phyloP scores from a whole-genome alignment of 495 filamentous ascomycete genomes.

The Tuber aestivum region DNA sequence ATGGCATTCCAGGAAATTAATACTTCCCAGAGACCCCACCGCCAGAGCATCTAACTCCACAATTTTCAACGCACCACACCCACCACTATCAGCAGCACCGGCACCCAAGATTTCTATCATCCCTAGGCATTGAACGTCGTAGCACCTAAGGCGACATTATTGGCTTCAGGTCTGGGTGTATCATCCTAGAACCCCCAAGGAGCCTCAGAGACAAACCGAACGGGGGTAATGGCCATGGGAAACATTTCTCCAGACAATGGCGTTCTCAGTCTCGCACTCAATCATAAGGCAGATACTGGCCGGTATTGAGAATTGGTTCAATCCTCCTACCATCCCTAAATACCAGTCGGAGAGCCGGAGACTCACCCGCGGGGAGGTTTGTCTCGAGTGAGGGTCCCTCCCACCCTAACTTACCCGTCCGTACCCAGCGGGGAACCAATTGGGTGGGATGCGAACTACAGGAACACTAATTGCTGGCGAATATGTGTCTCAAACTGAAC shows the following conservation, averaged over 20 bases:
- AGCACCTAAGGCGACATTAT: not conserved
- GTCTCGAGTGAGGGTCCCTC: conserved; percentile 62
- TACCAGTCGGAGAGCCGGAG: conserved; percentile 77
- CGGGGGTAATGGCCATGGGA: conserved; percentile 64
- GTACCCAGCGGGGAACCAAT: not conserved
- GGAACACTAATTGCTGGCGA: conserved; percentile 53
- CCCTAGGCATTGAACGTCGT: not conserved
- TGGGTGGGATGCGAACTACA: conserved; percentile 47
- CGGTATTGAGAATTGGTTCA: conserved; percentile 63
- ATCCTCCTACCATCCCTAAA: conserved; percentile 63
- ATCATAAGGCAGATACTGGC: conserved; percentile 53
- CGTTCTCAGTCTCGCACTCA: conserved; percentile 57
- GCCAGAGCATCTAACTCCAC: not conserved
- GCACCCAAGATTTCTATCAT: not conserved
- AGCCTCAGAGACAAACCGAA: conserved; percentile 64
- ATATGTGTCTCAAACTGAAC: conserved; percentile 68
- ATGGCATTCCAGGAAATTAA: too few species aligned
- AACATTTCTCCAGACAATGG: conserved; percentile 58
- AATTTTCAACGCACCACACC: not conserved
- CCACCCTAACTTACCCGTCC: not conserved
- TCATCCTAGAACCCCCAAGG: conserved; percentile 66
- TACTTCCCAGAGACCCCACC: not conserved
- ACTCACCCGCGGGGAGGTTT: conserved; percentile 68
- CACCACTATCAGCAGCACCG: not conserved
- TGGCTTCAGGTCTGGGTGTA: conserved; percentile 52